Evolutionary conservation across 306 rosid genomes (phyloP), one percentile per base, ranked within the genome.

Genomic region (Quercus engelmannii): DNA sequence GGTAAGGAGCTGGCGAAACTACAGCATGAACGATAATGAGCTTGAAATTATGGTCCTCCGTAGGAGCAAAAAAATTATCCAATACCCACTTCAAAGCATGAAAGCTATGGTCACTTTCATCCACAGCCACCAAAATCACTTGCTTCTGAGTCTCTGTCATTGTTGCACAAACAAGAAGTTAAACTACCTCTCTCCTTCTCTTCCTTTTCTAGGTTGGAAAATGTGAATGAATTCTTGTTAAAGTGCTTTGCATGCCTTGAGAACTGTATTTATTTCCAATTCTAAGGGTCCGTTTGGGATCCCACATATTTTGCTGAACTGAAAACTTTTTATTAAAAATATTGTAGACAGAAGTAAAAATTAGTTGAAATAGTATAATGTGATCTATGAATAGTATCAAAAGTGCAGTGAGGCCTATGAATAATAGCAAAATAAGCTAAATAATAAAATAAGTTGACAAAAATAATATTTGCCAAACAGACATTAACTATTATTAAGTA

Each of bases 11-110:
- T 8, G 88, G 79, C 55, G 41, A 43, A 4, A 71, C 52, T 73
- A 78, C 76, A 28, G 89, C 89, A 20, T 82, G 84, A 20, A 82
- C 38, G 54, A 85, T 23, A 49, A 46, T 17, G 25, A 85, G 86
- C 74, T 74, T 67, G 80, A 79, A 79, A 35, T 74, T 63, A 74
- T 74, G 55, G 14, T n/a, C 33, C 0, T 49, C 5, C 21, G 41
- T 54, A 12, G 74, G 38, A 43, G n/a, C 30, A 80, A 86, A 80
- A 61, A 80, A 83, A 74, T 78, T 78, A 62, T 86, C 78, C 2
- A 84, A 76, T 2, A 82, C 76, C 90, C 90, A 81, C 52, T 81
- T 58, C 76, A 87, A 62, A 13, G 90, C 87, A 55, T 84, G 73
- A 33, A 81, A 83, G 75, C 89, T 80, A 38, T 77, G 87, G 26